Evolutionary conservation across 345 rosid genomes (phyloP).

Genomic region (Reutealis trisperma): DNA sequence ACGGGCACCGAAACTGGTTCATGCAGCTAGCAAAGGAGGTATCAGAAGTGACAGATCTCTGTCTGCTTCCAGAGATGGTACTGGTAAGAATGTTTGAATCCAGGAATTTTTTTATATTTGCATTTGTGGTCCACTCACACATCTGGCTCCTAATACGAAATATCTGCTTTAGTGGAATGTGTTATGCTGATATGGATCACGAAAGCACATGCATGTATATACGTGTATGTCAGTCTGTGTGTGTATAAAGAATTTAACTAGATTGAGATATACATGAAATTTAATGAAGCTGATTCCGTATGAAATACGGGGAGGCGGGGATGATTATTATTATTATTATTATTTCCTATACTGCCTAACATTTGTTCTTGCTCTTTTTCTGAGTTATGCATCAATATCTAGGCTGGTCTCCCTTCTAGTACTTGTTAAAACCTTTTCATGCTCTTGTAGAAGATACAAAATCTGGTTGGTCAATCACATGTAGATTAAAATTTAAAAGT

Average conservation of each 20-base stretch:
- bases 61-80: slow-evolving; percentile 60
- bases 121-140: neutral
- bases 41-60: slow-evolving; percentile 56
- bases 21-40: slow-evolving; percentile 59
- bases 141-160: neutral
- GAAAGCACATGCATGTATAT: neutral
- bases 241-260: neutral
- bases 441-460: neutral
- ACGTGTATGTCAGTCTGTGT: neutral
- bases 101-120: neutral
- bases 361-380: neutral
- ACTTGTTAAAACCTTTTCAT: neutral
- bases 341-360: too few species aligned
- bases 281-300: too few species aligned
- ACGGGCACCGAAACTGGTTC: slow-evolving; percentile 53
- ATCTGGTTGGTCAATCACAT: neutral
- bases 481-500: neutral
- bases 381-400: neutral
- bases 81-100: slow-evolving; percentile 45
- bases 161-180: neutral
- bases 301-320: too few species aligned
- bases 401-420: neutral
- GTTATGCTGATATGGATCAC: neutral
- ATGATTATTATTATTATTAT: too few species aligned
- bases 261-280: neutral